Base-by-base conservation (phyloP, 176 grass and related monocot species). In the Juncus inflexus region DNA sequence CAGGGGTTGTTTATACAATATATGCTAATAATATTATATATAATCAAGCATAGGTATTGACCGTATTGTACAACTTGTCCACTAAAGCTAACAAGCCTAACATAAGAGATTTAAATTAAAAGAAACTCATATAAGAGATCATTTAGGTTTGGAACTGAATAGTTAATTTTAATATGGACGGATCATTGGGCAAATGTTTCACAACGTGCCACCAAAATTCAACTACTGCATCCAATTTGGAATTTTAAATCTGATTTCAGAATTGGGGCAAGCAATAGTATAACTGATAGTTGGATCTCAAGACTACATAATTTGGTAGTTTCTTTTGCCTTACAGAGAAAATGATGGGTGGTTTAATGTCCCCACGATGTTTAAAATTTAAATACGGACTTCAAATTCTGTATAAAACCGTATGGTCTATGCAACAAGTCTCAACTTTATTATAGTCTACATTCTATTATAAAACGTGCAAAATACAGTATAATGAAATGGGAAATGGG, bases 141-240 rank as follows among this genome's bases (percentile, higher is more conserved):
- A 5, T 57, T 57, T 47, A 47, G 43, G 43, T 47, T 47, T 9
- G 6, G 9, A 47, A 5, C 43, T 28, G 19, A 28, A 47, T 47
- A 47, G 43, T 47, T 47, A 6, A 47, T 9, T 66, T 51, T 52
- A 66, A 63, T 13, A 35, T 5, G 43, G 9, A 3, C 7, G 12
- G 3, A 36, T 52, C 38, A 63, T 63, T 3, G 37, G 63, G 42
- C 16, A 64, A 15, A 66, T 51, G 35, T 66, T 5, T 66, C 11
- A 52, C n/a, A 15, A 43, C 52, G 10, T 55, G 52, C 6, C 56
- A 42, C 49, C 53, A 70, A 9, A 40, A 55, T 58, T 58, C 37
- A 58, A 70, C 37, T 10, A 58, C 37, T 14, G 15, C 47, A 67
- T 42, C 38, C 8, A 67, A n/a, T 35, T 51, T 66, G 13, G 50